Percentiles rank a stretch among this genome's conserved stretches.
These are phyloP conservation scores for Shiraia sp. DNA, from an alignment of 2,329 filamentous ascomycete species.

Conservation along the genomic window DNA sequence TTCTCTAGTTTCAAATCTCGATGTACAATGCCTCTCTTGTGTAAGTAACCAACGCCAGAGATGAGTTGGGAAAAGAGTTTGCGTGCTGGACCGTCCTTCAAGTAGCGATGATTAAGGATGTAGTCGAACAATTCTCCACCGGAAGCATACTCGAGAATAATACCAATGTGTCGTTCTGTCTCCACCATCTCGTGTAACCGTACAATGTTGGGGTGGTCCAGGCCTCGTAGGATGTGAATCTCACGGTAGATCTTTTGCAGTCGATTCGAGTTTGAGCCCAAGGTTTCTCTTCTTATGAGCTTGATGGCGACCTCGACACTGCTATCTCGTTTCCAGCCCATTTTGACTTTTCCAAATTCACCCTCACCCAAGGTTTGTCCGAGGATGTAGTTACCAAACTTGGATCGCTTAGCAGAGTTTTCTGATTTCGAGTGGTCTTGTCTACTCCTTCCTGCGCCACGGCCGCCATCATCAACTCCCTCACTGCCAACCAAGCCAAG, in stretches of 20 bases:
- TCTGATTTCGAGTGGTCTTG: constrained; percentile 61
- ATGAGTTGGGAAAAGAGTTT: constrained; percentile 93
- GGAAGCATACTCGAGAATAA: constrained; percentile 97
- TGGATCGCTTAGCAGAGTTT: constrained; percentile 71
- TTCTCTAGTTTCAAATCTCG: constrained; percentile 97
- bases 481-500: constrained; percentile 56
- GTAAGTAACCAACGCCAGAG: constrained; percentile 93
- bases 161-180: constrained; percentile 94
- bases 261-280: constrained; percentile 85
- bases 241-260: constrained; percentile 97
- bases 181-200: constrained; percentile 98
- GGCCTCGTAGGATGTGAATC: constrained; percentile 83
- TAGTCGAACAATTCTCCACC: constrained; percentile 98
- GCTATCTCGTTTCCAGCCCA: constrained; percentile 96
- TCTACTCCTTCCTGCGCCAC: constrained; percentile 51
- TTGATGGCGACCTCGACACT: constrained; percentile 96
- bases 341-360: constrained; percentile 97
- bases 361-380: constrained; percentile 96
- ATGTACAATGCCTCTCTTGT: constrained; percentile 98
- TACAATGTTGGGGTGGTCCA: constrained; percentile 96
- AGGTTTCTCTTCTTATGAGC: constrained; percentile 87
- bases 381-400: constrained; percentile 93
- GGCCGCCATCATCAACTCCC: constrained; percentile 53
- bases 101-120: constrained; percentile 93
- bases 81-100: constrained; percentile 90